These are phyloP conservation scores for Penicillium corylophilum DNA, from an alignment of 2,329 filamentous ascomycete species.

Conservation along the genomic window DNA sequence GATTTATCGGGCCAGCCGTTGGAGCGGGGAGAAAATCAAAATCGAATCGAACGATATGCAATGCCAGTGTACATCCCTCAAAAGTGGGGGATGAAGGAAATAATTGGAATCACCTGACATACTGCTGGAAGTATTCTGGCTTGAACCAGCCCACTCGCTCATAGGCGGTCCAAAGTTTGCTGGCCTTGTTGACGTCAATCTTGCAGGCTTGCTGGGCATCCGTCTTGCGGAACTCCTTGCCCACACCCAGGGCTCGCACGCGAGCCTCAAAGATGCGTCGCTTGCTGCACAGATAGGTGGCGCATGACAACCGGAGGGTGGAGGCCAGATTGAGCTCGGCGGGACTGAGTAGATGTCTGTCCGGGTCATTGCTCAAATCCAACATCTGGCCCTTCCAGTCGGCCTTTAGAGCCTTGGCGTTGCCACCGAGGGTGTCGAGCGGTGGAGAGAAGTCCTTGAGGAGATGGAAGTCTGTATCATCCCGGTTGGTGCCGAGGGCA, in stretches of 20 bases:
- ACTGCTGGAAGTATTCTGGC: conserved; percentile 49
- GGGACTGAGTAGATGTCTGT: conserved; percentile 69
- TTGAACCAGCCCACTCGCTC: conserved; percentile 84
- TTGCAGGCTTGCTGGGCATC: conserved; percentile 96
- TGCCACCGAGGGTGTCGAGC: conserved; percentile 61
- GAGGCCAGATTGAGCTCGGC: conserved; percentile 76
- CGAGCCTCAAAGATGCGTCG: conserved; percentile 82
- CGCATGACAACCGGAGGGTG: conserved; percentile 77
- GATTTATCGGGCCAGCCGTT: background rate
- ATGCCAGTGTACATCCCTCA: background rate
- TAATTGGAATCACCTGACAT: conserved; percentile 26
- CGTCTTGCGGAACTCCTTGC: conserved; percentile 90
- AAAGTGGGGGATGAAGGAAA: background rate
- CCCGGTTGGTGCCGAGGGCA: conserved; percentile 61
- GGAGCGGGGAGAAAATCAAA: background rate
- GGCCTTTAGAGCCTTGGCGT: conserved; percentile 71
- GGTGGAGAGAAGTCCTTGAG: conserved; percentile 74
- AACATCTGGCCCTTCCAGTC: conserved; percentile 83
- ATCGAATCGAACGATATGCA: background rate
- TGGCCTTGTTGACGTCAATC: conserved; percentile 97
- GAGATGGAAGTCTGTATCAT: conserved; percentile 76
- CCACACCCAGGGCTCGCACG: conserved; percentile 63
- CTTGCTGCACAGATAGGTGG: conserved; percentile 89
- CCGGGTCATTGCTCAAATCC: conserved; percentile 71
- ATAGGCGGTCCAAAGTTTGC: conserved; percentile 86